A percentile compares a stretch with the other conserved stretches of the same genome.
phyloP scores from a whole-genome alignment of 805 yeast genomes.

The Ogataea sp. region DNA sequence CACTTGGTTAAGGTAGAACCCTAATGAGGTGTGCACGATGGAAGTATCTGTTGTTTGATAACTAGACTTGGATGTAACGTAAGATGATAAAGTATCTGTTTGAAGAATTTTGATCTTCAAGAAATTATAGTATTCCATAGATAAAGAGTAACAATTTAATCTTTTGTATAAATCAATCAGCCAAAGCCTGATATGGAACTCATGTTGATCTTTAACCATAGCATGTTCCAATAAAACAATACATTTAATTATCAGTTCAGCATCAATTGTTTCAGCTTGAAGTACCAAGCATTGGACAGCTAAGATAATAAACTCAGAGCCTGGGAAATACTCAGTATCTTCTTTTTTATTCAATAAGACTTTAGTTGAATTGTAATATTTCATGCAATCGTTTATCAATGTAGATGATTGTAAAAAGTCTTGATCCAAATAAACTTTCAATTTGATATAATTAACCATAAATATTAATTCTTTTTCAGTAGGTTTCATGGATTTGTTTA shows the following conservation, averaged over 20 bases:
- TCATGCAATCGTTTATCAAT: constrained; percentile 26
- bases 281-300: constrained; percentile 33
- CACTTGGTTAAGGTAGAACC: constrained; percentile 44
- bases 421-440: constrained; percentile 27
- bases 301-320: constrained; percentile 57
- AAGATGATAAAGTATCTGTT: constrained; percentile 56
- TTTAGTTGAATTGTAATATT: constrained; percentile 31
- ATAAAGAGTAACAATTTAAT: constrained; percentile 46
- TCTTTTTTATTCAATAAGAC: constrained; percentile 30
- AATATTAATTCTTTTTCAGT: constrained; percentile 13
- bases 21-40: constrained; percentile 28
- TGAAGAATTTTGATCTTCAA: constrained; percentile 71
- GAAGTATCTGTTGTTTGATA: constrained; percentile 27
- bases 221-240: constrained; percentile 53
- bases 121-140: constrained; percentile 40
- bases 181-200: constrained; percentile 68
- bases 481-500: constrained; percentile 7
- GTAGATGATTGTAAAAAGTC: constrained; percentile 11
- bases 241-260: constrained; percentile 27
- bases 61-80: constrained; percentile 40
- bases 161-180: constrained; percentile 52
- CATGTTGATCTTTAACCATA: constrained; percentile 50
- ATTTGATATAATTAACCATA: constrained; percentile 32
- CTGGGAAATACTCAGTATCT: constrained; percentile 63
- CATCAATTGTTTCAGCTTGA: background rate